Percentiles rank a stretch among this genome's conserved stretches.
Conservation (phyloP, 2,329 filamentous ascomycete genomes). For the Sclerotiophoma versabilis region DNA sequence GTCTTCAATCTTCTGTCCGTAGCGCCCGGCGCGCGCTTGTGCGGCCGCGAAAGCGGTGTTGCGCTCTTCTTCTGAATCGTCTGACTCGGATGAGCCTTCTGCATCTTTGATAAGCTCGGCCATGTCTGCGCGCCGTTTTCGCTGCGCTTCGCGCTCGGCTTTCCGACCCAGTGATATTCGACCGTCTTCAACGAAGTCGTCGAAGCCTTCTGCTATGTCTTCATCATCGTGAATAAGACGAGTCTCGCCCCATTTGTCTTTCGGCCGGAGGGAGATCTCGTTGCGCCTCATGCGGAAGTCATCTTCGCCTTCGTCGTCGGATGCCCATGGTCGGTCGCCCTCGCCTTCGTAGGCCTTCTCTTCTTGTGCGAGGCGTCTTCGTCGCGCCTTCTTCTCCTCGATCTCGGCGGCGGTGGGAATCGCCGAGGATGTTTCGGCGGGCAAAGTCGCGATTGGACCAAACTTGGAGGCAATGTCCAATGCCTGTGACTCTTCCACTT, state of each 20-base stretch:
- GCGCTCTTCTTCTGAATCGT: slow-evolving; percentile 67
- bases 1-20: slow-evolving; percentile 62
- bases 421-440: slow-evolving; percentile 45
- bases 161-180: slow-evolving; percentile 78
- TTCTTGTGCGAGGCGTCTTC: slow-evolving; percentile 79
- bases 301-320: slow-evolving; percentile 49
- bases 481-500: slow-evolving; percentile 55
- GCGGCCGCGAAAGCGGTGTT: slow-evolving; percentile 85
- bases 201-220: slow-evolving; percentile 91
- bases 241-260: slow-evolving; percentile 70
- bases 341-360: slow-evolving; percentile 64
- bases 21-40: slow-evolving; percentile 87
- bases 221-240: slow-evolving; percentile 86
- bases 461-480: slow-evolving; percentile 62
- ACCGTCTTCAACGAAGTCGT: slow-evolving; percentile 88
- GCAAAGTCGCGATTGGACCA: slow-evolving; percentile 57
- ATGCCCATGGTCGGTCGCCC: slow-evolving; percentile 52
- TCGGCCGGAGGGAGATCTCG: slow-evolving; percentile 59
- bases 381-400: slow-evolving; percentile 85
- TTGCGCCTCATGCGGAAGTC: slow-evolving; percentile 48
- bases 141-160: slow-evolving; percentile 74
- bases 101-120: slow-evolving; percentile 82
- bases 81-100: slow-evolving; percentile 74
- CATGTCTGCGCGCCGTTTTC: slow-evolving; percentile 76
- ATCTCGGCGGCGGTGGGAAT: slow-evolving; percentile 89